Base-by-base conservation (phyloP, 768 basidiomycete species). In the Hysterangium stoloniferum region DNA sequence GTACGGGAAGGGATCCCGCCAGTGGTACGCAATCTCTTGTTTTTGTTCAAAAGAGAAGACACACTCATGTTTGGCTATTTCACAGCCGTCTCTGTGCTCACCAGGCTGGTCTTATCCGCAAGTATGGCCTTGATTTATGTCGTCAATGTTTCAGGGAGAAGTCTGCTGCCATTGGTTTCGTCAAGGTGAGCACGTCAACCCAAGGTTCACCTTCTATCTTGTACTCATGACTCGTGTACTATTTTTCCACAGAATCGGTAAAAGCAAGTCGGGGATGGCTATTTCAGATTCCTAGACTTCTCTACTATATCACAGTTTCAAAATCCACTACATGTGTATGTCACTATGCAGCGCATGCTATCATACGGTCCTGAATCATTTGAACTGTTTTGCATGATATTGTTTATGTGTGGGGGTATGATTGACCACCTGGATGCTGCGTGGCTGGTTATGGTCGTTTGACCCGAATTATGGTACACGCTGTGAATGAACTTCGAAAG, bases 61-160 rank as follows among this genome's bases (percentile, higher is more conserved):
- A n/a, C 22, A 19, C 17, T 44, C 41, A n/a, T 17, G 29, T 36
- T 27, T 15, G 20, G 27, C 44, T 35, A 27, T 33, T 13, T 44
- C 46, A 44, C 59, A 93, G 93, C 78, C 92, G 93, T 65, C 87
- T 91, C 63, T 96, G 93, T 62, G 88, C 92, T 32, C 93, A 96
- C 70, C 91, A 94, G 71, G 93, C 91, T 62, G 93, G 93, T 84
- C 81, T 96, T 68, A 92, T 96, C 69, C 87, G 93, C 72, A 90
- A 94, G 72, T 93, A 95, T 71, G 92, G 93, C 52, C 82, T 95
- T 59, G 91, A 95, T 74, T 85, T 96, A 61, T 96, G 93, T 74
- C 88, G 93, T 71, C 93, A 96, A 71, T 96, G 93, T 73, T 96
- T 95, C 86, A 87, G 93, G 61, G 93, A 96, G 76, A 93, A 92